A percentile compares a stretch with the other conserved stretches of the same genome.
Evolutionary conservation across 345 rosid species (phyloP).

Genomic region (Populus ilicifolia): DNA sequence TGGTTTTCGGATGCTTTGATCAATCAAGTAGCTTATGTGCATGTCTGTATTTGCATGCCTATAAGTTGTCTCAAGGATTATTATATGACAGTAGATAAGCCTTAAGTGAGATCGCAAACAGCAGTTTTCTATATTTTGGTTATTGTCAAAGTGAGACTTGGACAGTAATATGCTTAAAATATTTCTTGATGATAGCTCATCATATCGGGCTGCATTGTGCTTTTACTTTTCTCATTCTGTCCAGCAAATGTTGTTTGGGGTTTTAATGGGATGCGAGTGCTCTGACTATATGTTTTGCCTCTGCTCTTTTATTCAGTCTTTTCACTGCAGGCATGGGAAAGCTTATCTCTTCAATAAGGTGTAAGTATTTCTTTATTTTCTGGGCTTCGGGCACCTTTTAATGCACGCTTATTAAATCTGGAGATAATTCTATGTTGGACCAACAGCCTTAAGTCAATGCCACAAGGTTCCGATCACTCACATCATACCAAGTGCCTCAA

Average conservation of each 20-base stretch:
- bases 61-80: background rate
- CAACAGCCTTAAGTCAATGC: background rate
- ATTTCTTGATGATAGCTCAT: background rate
- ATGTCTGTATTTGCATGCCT: background rate
- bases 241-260: constrained; percentile 8
- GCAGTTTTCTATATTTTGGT: background rate
- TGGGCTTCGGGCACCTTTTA: constrained; percentile 24
- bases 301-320: constrained; percentile 60
- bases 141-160: background rate
- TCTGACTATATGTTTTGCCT: constrained; percentile 35
- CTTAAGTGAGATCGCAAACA: background rate
- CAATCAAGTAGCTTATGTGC: background rate
- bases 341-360: constrained; percentile 96
- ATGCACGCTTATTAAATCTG: background rate
- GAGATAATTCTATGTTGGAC: background rate
- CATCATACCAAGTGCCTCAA: background rate
- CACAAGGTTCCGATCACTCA: background rate
- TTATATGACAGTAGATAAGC: background rate
- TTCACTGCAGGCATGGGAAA: constrained; percentile 86
- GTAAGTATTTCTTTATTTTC: constrained; percentile 67
- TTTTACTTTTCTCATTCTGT: constrained; percentile 2
- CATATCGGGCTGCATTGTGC: background rate
- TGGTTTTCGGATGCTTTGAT: background rate
- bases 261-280: constrained; percentile 15
- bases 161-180: background rate